Evolutionary conservation across 805 yeast genomes (phyloP), one percentile per base, ranked within the genome.

Genomic region (Candida vaughaniae): DNA sequence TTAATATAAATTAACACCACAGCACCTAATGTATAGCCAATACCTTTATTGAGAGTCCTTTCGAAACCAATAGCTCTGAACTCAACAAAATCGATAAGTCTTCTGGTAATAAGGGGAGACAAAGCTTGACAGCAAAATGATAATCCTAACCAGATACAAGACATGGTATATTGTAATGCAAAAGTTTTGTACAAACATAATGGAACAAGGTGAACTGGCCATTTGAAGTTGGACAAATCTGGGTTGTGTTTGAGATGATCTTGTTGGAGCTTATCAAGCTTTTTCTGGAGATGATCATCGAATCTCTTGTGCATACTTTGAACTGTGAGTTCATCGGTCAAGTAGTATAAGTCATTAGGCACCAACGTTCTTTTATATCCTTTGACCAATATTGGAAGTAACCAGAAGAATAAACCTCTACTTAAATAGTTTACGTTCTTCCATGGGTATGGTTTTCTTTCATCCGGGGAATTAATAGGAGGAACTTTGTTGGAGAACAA

Each of bases 21-120:
- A 8, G 85, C 69, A 14, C 90, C 95, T 32, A 88, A 62, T 6
- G 90, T 82, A 48, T 77, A 84, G 6, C 93, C 95, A 14, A 85
- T 68, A 41, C 95, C 96, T 28, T 61, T 65, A 22, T 79, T 82
- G 38, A 66, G 61, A 7, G 65, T 56, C 17, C 59, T 47, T 8
- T 62, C 60, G 10, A 70, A 58, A 6, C 76, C 75, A 17, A 57
- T 52, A 15, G 40, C 42, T 35, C 73, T 70, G 32, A 55, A 52
- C 45, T 74, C 78, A n/a, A 85, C 85, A 47, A 76, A 85, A 29
- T 66, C 66, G 43, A 87, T 83, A 40, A 88, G 64, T 25, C 74
- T 68, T 54, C 79, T 76, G 3, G 86, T 77, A 8, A 86, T 55
- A 46, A 87, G 64, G 1, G 95, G 90, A 25, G 80, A 77, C 20